Percentiles rank a stretch among this genome's conserved stretches.
phyloP scores from a whole-genome alignment of 495 filamentous ascomycete genomes.

The Aspergillus wentii region DNA sequence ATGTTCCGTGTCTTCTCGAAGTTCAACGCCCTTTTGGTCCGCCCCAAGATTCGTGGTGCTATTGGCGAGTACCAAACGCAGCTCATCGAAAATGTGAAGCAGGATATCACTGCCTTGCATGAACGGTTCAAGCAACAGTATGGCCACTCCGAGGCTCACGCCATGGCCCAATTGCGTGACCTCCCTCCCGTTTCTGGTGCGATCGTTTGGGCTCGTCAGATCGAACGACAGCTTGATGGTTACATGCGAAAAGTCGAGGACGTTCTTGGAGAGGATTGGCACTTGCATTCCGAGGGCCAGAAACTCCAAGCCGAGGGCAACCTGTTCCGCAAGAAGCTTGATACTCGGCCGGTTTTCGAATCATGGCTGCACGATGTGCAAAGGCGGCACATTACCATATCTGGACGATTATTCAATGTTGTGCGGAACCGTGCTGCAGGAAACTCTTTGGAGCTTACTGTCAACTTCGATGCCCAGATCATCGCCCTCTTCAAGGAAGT shows the following conservation, averaged over 20 bases:
- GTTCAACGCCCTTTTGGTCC: constrained; percentile 97
- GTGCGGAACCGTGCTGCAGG: constrained; percentile 79
- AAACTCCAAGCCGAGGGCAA: constrained; percentile 85
- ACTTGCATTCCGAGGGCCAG: constrained; percentile 88
- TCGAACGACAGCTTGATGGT: constrained; percentile 85
- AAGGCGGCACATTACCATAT: constrained; percentile 79
- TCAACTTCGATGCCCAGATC: constrained; percentile 96
- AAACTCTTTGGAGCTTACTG: constrained; percentile 76
- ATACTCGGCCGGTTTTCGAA: constrained; percentile 88
- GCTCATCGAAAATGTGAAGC: constrained; percentile 94
- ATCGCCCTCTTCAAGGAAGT: constrained; percentile 98
- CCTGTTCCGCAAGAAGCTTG: constrained; percentile 91
- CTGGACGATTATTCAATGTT: constrained; percentile 87
- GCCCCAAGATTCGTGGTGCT: constrained; percentile 94
- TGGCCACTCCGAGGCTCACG: constrained; percentile 93
- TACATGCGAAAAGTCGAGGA: constrained; percentile 99
- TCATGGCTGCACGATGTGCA: constrained; percentile 91
- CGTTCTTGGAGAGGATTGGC: constrained; percentile 90
- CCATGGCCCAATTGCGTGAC: constrained; percentile 94
- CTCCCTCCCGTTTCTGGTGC: constrained; percentile 92
- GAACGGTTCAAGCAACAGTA: constrained; percentile 99
- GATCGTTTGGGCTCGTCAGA: constrained; percentile 95
- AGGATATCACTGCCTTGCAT: constrained; percentile 86
- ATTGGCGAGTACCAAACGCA: constrained; percentile 97
- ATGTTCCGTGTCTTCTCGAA: constrained; percentile 99